These are phyloP conservation scores for Aspergillus incahuasiensis DNA, from an alignment of 495 filamentous ascomycete genomes.

Conservation along the genomic window DNA sequence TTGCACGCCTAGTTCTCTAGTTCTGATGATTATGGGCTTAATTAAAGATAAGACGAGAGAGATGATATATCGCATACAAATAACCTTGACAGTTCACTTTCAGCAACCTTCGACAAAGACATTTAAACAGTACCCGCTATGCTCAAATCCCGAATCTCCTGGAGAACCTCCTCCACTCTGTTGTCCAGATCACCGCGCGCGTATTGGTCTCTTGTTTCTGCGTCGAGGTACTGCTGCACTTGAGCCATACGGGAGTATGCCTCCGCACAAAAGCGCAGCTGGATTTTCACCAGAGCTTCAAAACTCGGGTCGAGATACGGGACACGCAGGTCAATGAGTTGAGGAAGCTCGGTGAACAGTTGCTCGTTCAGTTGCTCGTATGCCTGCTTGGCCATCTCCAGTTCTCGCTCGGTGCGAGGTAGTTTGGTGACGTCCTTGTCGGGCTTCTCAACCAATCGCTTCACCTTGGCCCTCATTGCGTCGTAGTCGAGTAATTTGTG, in stretches of 20 bases:
- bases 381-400: constrained; percentile 84
- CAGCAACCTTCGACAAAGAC: neutral
- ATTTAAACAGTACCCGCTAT: constrained; percentile 73
- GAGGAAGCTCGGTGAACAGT: constrained; percentile 86
- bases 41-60: constrained; percentile 6
- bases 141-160: constrained; percentile 94
- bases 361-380: constrained; percentile 98
- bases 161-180: constrained; percentile 89
- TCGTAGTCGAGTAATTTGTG: constrained; percentile 99
- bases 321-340: constrained; percentile 93
- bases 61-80: constrained; percentile 4
- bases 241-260: constrained; percentile 97
- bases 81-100: neutral
- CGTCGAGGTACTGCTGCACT: constrained; percentile 96
- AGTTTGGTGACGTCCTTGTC: constrained; percentile 97
- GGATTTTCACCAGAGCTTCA: constrained; percentile 97
- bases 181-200: constrained; percentile 88
- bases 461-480: constrained; percentile 88
- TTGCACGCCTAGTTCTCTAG: neutral
- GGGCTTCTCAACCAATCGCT: constrained; percentile 94
- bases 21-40: constrained; percentile 2
- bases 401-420: constrained; percentile 87
- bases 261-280: constrained; percentile 94
- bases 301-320: constrained; percentile 96
- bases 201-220: constrained; percentile 95